Evolutionary conservation across 768 basidiomycete species (phyloP), one percentile per base, ranked within the genome.

Genomic region (Auriculariales sp.): DNA sequence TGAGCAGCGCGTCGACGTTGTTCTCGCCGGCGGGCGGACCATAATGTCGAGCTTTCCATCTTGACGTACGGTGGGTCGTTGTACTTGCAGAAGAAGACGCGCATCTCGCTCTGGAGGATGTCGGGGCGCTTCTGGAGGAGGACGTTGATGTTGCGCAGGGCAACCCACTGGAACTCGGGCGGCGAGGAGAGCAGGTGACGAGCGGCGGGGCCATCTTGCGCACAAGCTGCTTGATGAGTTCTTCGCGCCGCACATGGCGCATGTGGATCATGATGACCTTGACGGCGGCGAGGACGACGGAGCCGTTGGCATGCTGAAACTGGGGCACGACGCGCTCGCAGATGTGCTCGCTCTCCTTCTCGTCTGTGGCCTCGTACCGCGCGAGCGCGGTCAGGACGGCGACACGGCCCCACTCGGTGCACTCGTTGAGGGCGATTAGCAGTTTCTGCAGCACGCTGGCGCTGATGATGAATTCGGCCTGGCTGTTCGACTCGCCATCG

Each of bases 1-100:
- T 94, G 59, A 99, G 65, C 47, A 98, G 70, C 6, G 92, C 90
- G 66, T 97, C 92, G 1, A 94, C 88, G 57, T 97, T 99, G 64
- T 77, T 81, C 54, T 97, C 94, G 19, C 73, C 75, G 11, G 90
- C 92, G 50, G 98, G 68, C 90, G 74, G 47, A 97, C 87, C 95
- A 99, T 99, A 61, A 98, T 95, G 57, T 97, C 95, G 56, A 99
- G 68, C 66, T 99, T 98, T 97, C 95, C 48, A 97, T 78, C 65
- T 99, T 99, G 63, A 98, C 93, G 59, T 98, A 99, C n/a, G 94
- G 68, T 4, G 94, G 94, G 60, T 99, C 94, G 60, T 98, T 98
- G 68, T 99, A 98, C 65, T 99, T 99, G 79, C 94, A 97, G 72
- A 98, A 99, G 64, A 99, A 99, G 17, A 99, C 95, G 39, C 93